Conservation (phyloP, 1,284 basidiomycete species). For the Boletus smithii region DNA sequence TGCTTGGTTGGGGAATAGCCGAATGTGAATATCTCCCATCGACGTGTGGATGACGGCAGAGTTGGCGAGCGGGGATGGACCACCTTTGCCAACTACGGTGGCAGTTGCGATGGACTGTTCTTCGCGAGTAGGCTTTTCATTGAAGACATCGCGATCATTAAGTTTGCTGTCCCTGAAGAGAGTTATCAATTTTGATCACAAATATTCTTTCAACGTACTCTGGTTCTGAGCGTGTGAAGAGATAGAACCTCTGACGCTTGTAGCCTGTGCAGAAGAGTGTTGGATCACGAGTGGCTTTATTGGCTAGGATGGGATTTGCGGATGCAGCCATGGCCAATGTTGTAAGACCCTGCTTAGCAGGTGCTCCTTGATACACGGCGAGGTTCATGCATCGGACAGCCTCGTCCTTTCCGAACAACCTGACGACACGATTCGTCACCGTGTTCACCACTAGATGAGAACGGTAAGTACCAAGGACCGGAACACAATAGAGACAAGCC, state of each 20-base stretch:
- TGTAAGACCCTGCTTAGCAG: constrained; percentile 80
- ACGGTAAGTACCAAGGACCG: background rate
- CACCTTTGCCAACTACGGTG: constrained; percentile 46
- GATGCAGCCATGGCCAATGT: constrained; percentile 94
- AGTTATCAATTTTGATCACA: constrained; percentile 2
- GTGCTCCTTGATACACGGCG: constrained; percentile 89
- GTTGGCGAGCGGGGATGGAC: constrained; percentile 66
- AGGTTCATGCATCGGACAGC: constrained; percentile 88
- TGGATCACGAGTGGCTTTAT: constrained; percentile 81
- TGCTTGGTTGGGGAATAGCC: constrained; percentile 87
- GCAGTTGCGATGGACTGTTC: constrained; percentile 88
- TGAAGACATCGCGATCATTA: constrained; percentile 95
- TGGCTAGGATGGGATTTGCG: constrained; percentile 89
- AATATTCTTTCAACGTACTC: constrained; percentile 55
- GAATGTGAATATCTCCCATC: constrained; percentile 89
- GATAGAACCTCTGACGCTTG: constrained; percentile 93
- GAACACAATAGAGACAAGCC: constrained; percentile 43
- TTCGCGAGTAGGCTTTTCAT: constrained; percentile 95
- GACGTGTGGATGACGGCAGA: constrained; percentile 93
- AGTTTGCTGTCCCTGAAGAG: constrained; percentile 72
- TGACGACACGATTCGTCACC: constrained; percentile 89
- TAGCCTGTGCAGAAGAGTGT: constrained; percentile 92
- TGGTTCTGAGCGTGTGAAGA: constrained; percentile 91
- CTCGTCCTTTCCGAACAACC: constrained; percentile 93
- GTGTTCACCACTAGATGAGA: constrained; percentile 81